phyloP scores from a whole-genome alignment of 2,329 filamentous ascomycete genomes.

The Phyllosticta citribraziliensis region DNA sequence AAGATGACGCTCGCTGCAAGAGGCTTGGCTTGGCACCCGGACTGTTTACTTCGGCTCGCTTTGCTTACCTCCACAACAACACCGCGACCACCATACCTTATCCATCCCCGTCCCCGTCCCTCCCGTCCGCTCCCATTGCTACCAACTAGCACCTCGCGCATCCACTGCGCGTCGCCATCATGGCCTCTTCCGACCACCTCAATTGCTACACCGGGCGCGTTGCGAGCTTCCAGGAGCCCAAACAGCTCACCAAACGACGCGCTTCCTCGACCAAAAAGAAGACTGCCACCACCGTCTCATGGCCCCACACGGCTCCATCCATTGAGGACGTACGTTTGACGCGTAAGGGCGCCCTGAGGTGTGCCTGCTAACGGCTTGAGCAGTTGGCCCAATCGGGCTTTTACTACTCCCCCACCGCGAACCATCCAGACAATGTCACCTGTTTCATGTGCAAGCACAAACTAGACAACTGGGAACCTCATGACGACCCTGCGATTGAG shows the following conservation, averaged over 20 bases:
- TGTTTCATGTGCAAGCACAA: slow-evolving; percentile 81
- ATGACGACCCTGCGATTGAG: slow-evolving; percentile 73
- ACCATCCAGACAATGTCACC: slow-evolving; percentile 74
- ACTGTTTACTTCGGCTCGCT: background rate
- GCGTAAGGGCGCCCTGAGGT: background rate
- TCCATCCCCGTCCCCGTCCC: background rate
- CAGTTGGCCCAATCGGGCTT: slow-evolving; percentile 88
- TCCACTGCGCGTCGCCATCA: slow-evolving; percentile 10
- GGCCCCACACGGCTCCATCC: slow-evolving; percentile 67
- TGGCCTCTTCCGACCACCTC: slow-evolving; percentile 37
- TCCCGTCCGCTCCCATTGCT: slow-evolving; percentile 2
- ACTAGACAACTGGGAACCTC: slow-evolving; percentile 84
- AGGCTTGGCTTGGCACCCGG: slow-evolving; percentile 6
- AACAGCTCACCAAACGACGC: slow-evolving; percentile 57
- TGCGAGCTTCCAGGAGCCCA: slow-evolving; percentile 62
- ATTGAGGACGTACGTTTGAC: slow-evolving; percentile 49
- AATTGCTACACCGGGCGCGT: slow-evolving; percentile 66
- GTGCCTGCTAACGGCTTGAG: slow-evolving; percentile 12
- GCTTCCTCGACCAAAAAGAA: slow-evolving; percentile 54
- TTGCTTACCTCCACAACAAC: background rate
- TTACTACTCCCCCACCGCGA: slow-evolving; percentile 67
- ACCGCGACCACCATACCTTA: background rate
- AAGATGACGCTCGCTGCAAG: slow-evolving; percentile 4
- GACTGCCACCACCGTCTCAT: slow-evolving; percentile 49
- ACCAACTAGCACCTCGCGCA: background rate